Percentiles rank a stretch among this genome's conserved stretches.
Evolutionary conservation across 768 basidiomycete species (phyloP).

Genomic region (Calvatia gigantea): DNA sequence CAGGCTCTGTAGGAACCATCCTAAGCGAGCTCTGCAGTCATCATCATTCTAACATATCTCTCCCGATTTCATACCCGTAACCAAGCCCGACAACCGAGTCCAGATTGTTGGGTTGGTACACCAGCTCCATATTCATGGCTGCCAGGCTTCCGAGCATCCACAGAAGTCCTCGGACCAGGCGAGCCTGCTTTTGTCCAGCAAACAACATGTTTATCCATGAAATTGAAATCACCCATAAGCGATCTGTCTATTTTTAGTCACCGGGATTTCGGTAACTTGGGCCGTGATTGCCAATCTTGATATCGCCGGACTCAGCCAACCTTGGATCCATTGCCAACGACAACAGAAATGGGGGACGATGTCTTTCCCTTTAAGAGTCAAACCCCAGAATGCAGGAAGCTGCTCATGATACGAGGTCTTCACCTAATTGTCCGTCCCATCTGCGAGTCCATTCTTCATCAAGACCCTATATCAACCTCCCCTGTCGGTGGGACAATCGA

Average conservation of each 20-base stretch:
- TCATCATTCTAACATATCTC: background rate
- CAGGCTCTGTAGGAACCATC: background rate
- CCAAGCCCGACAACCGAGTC: too few relatives aligned
- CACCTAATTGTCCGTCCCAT: background rate
- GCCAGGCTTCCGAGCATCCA: too few relatives aligned
- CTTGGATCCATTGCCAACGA: too few relatives aligned
- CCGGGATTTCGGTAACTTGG: too few relatives aligned
- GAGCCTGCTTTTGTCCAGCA: background rate
- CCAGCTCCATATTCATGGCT: too few relatives aligned
- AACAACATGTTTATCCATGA: too few relatives aligned
- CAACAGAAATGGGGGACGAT: background rate
- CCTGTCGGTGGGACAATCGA: background rate
- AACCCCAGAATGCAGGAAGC: background rate
- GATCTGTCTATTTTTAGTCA: background rate
- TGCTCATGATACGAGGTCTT: background rate
- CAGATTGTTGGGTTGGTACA: too few relatives aligned
- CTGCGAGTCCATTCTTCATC: background rate
- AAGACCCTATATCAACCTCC: background rate
- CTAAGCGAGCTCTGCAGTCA: background rate
- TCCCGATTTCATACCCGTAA: too few relatives aligned
- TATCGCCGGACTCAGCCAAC: background rate
- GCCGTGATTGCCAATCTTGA: background rate
- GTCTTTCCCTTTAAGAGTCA: background rate
- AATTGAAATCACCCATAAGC: background rate
- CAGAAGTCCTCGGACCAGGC: background rate